Base-by-base conservation (phyloP, 2,329 filamentous ascomycete species). In the Ophiocordyceps camponoti-leonardi region DNA sequence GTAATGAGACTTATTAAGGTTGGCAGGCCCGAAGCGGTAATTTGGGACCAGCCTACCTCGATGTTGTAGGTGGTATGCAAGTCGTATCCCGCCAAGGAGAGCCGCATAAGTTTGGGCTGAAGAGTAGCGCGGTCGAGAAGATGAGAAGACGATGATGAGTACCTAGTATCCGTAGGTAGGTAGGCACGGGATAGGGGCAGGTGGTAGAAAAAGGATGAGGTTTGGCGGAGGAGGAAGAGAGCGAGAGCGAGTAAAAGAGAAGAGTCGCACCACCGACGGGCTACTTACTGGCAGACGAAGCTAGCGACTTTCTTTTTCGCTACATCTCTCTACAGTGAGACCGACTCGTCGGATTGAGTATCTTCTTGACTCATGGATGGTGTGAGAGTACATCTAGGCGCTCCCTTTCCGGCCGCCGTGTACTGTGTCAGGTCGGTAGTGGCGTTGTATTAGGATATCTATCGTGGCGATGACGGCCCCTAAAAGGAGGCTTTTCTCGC, bases 1-100 rank as follows among this genome's bases (percentile, higher is more conserved):
- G 53, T 56, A 53, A 48, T 13, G 35, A 28, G 37, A 22, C 19
- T 23, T 41, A 23, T 41, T 41, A 23, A 23, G 19, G 18, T 41
- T 23, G 39, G 35, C n/a, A 18, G 39, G 39, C 39, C 19, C 39
- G 22, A 23, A 18, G 13, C 39, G 16, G 26, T 28, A 28, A 28
- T 28, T 28, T 35, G 18, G n/a, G 18, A 19, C 37, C 12, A 18
- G 33, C 33, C 33, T 16, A 14, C 33, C 13, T 7, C 13, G 33
- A 18, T 18, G n/a, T 5, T 16, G 22, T 23, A 23, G 3, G 22
- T 23, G 6, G 33, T 35, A 40, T 18, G n/a, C 33, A 37, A 6
- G 33, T 37, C 33, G 33, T 37, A 37, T 37, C 13, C 6, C 18
- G 33, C 33, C 33, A 37, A 37, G 33, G 33, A 37, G 33, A 37